Evolutionary conservation across 805 yeast species (phyloP), one percentile per base, ranked within the genome.

Genomic region (Saccharomycopsis lassenensis): DNA sequence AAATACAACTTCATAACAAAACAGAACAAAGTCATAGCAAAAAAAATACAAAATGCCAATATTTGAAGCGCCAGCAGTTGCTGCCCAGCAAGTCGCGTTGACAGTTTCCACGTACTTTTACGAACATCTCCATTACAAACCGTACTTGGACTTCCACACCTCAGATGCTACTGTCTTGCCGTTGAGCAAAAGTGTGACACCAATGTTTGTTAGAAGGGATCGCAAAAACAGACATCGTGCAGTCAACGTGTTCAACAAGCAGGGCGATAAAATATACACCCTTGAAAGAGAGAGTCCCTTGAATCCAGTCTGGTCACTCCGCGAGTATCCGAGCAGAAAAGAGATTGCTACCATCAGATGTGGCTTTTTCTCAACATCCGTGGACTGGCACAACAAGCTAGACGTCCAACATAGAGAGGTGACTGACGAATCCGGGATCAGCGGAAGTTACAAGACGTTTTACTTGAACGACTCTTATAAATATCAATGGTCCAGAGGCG

Each of bases 401-500:
- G 68, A 63, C 3, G 37, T 71, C 24, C 64, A 61, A 33, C 74
- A 69, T 48, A 54, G 74, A 29, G 61, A 52, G 24, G 52, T 71
- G 33, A 45, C 49, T 14, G 48, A 56, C 30, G 67, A 61, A 37
- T 48, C 58, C 31, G 61, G 65, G 7, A 29, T 36, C 7, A 44
- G 52, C 24, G 74, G 72, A 20, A 54, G 61, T 28, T 51, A 56
- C 37, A 61, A 71, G 41, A 61, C 64, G 20, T 75, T 74, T 50
- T 64, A 65, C 43, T 54, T 71, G 19, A 53, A 51, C 31, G 75
- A 71, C 46, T 81, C 80, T 2, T 57, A 62, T 36, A 63, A 68
- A 42, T 72, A 69, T 49, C 66, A 60, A 12, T 75, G 82, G 82
- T 58, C 69, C 3, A 57, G 69, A 30, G 64, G 69, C 15, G 52